Evolutionary conservation across 2,329 filamentous ascomycete species (phyloP).

Genomic region (Diaporthe sp.): DNA sequence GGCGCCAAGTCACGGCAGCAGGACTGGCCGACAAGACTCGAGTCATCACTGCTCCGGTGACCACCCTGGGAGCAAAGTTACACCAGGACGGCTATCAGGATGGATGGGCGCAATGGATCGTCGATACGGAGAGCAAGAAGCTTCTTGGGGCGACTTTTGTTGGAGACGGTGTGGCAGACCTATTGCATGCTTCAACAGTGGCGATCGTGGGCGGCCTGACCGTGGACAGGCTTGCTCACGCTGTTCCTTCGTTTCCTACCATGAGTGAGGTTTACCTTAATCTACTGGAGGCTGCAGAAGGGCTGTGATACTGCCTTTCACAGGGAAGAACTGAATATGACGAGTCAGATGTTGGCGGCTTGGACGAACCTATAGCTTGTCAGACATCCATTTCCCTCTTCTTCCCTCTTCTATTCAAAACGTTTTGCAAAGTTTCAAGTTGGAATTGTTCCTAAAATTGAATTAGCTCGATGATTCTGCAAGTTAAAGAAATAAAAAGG

Average conservation of each 20-base stretch:
- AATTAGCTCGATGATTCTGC: not conserved
- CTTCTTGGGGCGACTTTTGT: not conserved
- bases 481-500: no score
- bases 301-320: not conserved
- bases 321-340: not conserved
- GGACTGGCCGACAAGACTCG: not conserved
- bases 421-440: not conserved
- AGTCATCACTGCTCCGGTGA: not conserved
- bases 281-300: not conserved
- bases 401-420: not conserved
- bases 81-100: slow-evolving; percentile 2
- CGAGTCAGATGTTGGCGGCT: not conserved
- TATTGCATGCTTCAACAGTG: slow-evolving; percentile 5
- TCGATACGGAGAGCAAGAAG: not conserved
- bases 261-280: slow-evolving; percentile 15
- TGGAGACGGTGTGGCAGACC: not conserved
- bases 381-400: not conserved
- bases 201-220: slow-evolving; percentile 7
- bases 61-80: slow-evolving; percentile 1
- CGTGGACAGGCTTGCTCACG: not conserved
- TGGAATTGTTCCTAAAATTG: not conserved
- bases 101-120: slow-evolving; percentile 5
- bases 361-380: not conserved
- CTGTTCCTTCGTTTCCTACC: slow-evolving; percentile 2
- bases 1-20: not conserved